Evolutionary conservation across 768 basidiomycete species (phyloP), one percentile per base, ranked within the genome.

Genomic region (Pilatotrama ljubarskyi): DNA sequence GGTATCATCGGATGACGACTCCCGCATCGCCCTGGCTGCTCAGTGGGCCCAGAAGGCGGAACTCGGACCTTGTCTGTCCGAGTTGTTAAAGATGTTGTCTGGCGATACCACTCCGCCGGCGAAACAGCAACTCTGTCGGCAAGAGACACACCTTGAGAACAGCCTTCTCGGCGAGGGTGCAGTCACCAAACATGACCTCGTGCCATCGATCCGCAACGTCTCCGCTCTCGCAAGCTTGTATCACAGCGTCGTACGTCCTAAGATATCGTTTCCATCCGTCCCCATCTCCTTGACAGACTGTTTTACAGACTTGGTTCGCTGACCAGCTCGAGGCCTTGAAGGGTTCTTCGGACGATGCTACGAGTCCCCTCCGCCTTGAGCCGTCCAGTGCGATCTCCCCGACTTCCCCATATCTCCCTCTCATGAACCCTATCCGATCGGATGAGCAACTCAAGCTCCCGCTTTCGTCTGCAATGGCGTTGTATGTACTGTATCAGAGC

Each of bases 11-110:
- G 65, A 68, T 14, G 47, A 55, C 15, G 76, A 74, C 8, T 72
- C 72, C 51, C 73, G 76, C 47, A 64, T 90, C 22, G 77, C 83
- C n/a, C 69, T 87, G 47, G 79, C 86, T 55, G 84, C 90, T 48
- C 80, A 87, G 48, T 97, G 93, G 95, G 90, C 93, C 1, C 95
- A 96, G 70, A 80, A 80, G 51, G 81, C 86, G 8, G 94, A 98
- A 61, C 70, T 97, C n/a, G 84, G 80, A 44, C 77, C 83, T 20
- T 90, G 90, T 69, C 70, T 95, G 44, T 78, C 82, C 7, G 92
- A 91, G 64, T 73, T 96, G 43, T 76, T 83, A 59, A 72, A 69
- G 10, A 75, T 47, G 17, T 44, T 51, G 13, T 42, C 54, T 10
- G 65, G 86, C 80, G 77, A 80, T 29, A 59, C 67, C 8, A 76